Conservation (phyloP, 2,329 filamentous ascomycete genomes). For the Ophiostoma quercus region DNA sequence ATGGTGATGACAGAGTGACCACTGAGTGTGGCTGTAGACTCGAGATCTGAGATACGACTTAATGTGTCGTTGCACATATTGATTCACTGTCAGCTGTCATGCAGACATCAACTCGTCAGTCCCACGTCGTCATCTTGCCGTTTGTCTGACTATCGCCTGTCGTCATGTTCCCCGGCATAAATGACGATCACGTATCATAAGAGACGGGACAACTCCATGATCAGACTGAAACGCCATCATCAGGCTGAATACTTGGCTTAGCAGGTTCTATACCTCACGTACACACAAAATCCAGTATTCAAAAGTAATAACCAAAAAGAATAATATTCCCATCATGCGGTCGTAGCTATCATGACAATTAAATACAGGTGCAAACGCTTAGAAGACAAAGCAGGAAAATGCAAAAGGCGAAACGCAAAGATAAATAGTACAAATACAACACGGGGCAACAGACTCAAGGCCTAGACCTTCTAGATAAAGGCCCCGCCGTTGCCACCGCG, state of each 20-base stretch:
- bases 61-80: background rate
- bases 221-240: background rate
- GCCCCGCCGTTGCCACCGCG: conserved; percentile 27
- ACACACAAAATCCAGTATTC: background rate
- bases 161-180: background rate
- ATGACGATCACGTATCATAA: background rate
- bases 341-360: background rate
- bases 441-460: background rate
- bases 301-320: background rate
- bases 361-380: background rate
- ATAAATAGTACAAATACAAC: conserved; percentile 13
- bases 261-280: background rate
- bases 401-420: background rate
- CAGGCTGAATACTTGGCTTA: background rate
- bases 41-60: background rate
- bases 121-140: background rate
- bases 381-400: background rate
- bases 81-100: background rate
- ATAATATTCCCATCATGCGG: conserved; percentile 3
- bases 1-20: background rate
- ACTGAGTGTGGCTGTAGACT: background rate
- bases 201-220: background rate
- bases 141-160: background rate
- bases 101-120: background rate
- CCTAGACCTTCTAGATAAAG: conserved; percentile 28